Evolutionary conservation across 2,329 filamentous ascomycete genomes (phyloP).

Genomic region (Botryotinia narcissicola): DNA sequence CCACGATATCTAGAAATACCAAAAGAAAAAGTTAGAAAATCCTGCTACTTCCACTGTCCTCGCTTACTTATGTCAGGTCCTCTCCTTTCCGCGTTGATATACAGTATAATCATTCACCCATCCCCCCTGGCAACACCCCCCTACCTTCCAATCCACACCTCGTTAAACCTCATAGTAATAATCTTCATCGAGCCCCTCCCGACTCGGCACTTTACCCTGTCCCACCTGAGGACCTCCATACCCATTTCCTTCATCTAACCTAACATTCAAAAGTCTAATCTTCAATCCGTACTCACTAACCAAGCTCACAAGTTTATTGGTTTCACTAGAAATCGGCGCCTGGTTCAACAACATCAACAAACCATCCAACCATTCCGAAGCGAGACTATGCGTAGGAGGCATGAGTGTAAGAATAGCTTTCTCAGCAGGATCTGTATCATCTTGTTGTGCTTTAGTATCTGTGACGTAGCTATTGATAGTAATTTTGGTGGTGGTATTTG

Average conservation of each 20-base stretch:
- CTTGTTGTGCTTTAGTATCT: conserved; percentile 34
- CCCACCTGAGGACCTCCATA: conserved; percentile 57
- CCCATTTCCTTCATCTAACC: conserved; percentile 74
- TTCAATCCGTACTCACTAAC: conserved; percentile 90
- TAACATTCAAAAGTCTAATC: conserved; percentile 86
- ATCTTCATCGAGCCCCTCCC: conserved; percentile 85
- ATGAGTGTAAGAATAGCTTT: conserved; percentile 77
- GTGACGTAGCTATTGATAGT: conserved; percentile 75
- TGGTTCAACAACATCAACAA: conserved; percentile 93
- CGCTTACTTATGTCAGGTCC: not conserved
- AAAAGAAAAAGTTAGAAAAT: not conserved
- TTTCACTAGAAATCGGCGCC: conserved; percentile 94
- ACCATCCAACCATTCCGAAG: conserved; percentile 95
- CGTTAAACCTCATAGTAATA: conserved; percentile 70
- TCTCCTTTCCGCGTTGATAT: not conserved
- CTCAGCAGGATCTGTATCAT: conserved; percentile 53
- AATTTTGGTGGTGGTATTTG: conserved; percentile 68
- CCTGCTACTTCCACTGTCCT: not conserved
- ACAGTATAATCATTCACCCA: not conserved
- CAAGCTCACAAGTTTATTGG: conserved; percentile 81
- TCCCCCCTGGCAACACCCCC: not conserved
- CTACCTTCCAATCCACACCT: not conserved
- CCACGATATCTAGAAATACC: not conserved
- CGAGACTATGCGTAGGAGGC: conserved; percentile 75
- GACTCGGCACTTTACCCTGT: conserved; percentile 71